Percentiles rank a stretch among this genome's conserved stretches.
Conservation (phyloP, 169 alveolate species). For the Babesia caballi region DNA sequence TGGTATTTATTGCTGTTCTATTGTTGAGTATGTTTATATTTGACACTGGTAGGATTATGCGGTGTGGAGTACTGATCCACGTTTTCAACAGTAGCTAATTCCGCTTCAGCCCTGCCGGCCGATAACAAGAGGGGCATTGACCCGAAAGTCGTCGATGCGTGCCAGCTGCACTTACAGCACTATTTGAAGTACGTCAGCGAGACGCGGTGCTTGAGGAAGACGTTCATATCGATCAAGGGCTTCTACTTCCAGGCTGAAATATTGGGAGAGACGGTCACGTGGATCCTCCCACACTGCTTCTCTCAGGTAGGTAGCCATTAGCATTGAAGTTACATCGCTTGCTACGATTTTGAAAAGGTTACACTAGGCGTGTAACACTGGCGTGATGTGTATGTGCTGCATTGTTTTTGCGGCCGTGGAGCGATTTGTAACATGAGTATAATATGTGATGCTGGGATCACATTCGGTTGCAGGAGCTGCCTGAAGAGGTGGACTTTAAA, state of each 20-base stretch:
- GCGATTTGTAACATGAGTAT: background rate
- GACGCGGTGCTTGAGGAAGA: conserved; percentile 80
- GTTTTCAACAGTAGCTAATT: conserved; percentile 13
- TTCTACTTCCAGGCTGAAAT: conserved; percentile 96
- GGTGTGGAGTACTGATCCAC: background rate
- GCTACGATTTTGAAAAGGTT: too few relatives aligned
- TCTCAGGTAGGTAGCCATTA: conserved; percentile 84
- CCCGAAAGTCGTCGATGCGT: conserved; percentile 26
- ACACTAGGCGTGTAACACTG: background rate
- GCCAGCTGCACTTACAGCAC: conserved; percentile 44
- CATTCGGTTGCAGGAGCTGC: conserved; percentile 68
- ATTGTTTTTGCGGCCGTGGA: background rate
- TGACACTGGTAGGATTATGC: background rate
- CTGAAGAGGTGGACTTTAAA: conserved; percentile 94
- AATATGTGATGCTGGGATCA: too few relatives aligned
- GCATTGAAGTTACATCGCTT: background rate
- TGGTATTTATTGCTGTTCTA: background rate
- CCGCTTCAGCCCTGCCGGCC: conserved; percentile 44
- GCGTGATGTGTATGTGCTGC: background rate
- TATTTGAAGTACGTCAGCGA: conserved; percentile 52
- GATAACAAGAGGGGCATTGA: conserved; percentile 45
- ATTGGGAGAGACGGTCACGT: conserved; percentile 87
- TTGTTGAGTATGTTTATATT: conserved; percentile 4
- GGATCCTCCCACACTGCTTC: conserved; percentile 97
- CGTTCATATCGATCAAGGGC: conserved; percentile 96